These are phyloP conservation scores for Sporothrix brasiliensis DNA, from an alignment of 2,329 filamentous ascomycete genomes.

Conservation along the genomic window DNA sequence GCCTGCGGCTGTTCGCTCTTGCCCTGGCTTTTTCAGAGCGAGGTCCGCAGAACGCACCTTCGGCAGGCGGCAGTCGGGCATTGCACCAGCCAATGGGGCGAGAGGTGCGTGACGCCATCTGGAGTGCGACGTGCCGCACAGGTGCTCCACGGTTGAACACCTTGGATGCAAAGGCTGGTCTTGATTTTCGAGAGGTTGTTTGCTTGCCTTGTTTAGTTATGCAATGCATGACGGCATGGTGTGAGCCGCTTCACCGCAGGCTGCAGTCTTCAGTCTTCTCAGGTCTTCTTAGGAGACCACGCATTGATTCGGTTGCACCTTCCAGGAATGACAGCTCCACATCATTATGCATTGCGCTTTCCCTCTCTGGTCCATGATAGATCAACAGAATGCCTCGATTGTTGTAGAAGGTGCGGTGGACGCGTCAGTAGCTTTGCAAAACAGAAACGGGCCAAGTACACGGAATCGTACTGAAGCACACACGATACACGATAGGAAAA, in stretches of 20 bases:
- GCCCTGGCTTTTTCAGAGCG: background rate
- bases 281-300: background rate
- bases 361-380: background rate
- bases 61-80: constrained; percentile 19
- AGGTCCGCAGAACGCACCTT: constrained; percentile 5
- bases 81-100: constrained; percentile 25
- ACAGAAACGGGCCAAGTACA: background rate
- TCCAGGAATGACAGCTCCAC: background rate
- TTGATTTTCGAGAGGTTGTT: background rate
- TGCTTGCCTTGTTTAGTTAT: background rate
- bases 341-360: constrained; percentile 17
- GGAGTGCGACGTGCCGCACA: background rate
- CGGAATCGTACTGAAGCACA: too few species aligned
- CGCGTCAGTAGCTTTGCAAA: background rate
- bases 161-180: background rate
- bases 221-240: background rate
- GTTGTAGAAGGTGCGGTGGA: background rate
- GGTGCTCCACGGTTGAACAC: background rate
- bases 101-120: constrained; percentile 25
- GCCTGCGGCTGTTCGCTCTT: background rate
- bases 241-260: background rate
- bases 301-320: constrained; percentile 12
- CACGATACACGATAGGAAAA: background rate
- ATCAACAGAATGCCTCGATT: background rate
- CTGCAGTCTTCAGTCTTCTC: background rate